phyloP scores from a whole-genome alignment of 371 early-diverging fungal species.

The Capillidium rhysosporum region DNA sequence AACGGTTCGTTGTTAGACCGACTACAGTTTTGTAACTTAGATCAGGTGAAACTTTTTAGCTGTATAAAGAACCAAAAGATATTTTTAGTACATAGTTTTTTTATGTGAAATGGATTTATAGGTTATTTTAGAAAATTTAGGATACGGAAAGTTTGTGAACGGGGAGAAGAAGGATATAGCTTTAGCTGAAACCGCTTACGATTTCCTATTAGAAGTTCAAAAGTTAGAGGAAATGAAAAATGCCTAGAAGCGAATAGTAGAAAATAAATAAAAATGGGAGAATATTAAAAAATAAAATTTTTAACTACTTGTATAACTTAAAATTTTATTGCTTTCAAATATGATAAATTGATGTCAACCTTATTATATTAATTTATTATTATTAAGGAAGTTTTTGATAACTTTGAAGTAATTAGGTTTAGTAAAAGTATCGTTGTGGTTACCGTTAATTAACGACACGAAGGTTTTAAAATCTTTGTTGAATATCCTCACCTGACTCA shows the following conservation, averaged over 20 bases:
- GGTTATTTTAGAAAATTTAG: background rate
- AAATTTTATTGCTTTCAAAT: no score
- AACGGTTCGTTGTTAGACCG: background rate
- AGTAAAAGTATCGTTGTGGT: slow-evolving; percentile 82
- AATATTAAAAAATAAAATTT: no score
- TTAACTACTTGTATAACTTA: no score
- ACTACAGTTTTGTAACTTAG: background rate
- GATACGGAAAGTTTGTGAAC: background rate
- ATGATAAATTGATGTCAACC: no score
- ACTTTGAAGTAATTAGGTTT: slow-evolving; percentile 30
- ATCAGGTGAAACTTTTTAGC: background rate
- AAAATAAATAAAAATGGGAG: no score
- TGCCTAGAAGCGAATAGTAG: no score
- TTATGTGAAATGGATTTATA: background rate
- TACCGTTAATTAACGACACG: slow-evolving; percentile 47
- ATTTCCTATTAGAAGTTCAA: background rate
- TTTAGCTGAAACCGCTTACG: background rate
- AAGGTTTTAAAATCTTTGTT: slow-evolving; percentile 7
- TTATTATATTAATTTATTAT: no score
- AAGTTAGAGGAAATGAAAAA: no score
- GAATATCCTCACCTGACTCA: background rate
- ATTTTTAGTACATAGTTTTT: background rate
- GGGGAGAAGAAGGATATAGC: background rate
- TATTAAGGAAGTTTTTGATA: no score
- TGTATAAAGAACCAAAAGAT: slow-evolving; percentile 1